Evolutionary conservation across 2,329 filamentous ascomycete genomes (phyloP).

Genomic region (Neofusicoccum parvum): DNA sequence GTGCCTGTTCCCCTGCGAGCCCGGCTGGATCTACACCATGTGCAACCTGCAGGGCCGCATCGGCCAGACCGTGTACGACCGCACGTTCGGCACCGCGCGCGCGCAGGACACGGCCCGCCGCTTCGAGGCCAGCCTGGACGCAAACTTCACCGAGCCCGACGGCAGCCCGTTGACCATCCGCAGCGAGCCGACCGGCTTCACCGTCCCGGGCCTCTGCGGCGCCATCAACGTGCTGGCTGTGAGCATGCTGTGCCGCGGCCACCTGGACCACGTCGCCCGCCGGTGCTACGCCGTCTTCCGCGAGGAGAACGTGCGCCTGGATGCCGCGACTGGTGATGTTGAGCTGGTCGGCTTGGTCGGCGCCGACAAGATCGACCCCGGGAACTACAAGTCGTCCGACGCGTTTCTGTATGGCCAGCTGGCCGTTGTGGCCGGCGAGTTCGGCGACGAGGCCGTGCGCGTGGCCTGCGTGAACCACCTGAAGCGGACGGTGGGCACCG

Average conservation of each 20-base stretch:
- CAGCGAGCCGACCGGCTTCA: constrained; percentile 28
- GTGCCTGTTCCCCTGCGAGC: constrained; percentile 27
- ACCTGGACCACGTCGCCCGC: constrained; percentile 2
- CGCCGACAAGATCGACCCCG: constrained; percentile 26
- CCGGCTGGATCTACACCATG: constrained; percentile 28
- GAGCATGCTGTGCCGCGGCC: constrained; percentile 23
- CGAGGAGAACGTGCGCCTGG: constrained; percentile 21
- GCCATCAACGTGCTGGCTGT: constrained; percentile 14
- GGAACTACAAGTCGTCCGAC: constrained; percentile 26
- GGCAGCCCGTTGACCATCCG: constrained; percentile 27
- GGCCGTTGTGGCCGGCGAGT: constrained; percentile 25
- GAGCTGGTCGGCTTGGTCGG: constrained; percentile 25
- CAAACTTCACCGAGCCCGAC: constrained; percentile 26
- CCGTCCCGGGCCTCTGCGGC: constrained; percentile 21
- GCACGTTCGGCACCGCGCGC: constrained; percentile 22
- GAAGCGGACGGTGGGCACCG: constrained; percentile 24
- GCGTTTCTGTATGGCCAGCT: constrained; percentile 21
- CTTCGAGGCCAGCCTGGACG: constrained; percentile 24
- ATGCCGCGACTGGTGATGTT: constrained; percentile 4
- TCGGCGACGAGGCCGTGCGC: constrained; percentile 24
- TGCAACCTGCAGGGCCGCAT: constrained; percentile 22
- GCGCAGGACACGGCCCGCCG: constrained; percentile 18
- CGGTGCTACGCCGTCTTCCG: constrained; percentile 10
- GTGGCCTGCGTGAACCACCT: constrained; percentile 24
- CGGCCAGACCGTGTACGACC: constrained; percentile 23